phyloP scores from a whole-genome alignment of 2,329 filamentous ascomycete species.

The Calonectria fujianensis region DNA sequence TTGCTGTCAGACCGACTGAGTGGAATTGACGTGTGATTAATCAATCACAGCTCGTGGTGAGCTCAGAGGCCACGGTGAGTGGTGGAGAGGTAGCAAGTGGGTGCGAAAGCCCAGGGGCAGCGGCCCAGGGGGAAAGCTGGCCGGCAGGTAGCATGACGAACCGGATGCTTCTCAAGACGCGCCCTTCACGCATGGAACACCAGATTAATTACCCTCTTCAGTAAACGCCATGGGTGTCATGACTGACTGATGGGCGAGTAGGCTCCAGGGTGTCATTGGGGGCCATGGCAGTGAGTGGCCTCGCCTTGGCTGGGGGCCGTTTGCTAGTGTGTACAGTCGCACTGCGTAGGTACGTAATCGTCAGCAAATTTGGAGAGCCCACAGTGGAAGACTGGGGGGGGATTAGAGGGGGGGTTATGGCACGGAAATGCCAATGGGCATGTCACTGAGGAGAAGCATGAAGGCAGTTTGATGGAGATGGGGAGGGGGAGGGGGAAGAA shows the following conservation, averaged over 20 bases:
- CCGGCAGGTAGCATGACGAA: conserved; percentile 26
- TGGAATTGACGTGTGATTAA: conserved; percentile 18
- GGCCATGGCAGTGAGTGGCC: conserved; percentile 9
- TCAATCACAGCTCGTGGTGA: conserved; percentile 5
- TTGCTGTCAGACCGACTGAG: conserved; percentile 25
- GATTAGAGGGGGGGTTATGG: background rate
- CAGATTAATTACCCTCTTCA: conserved; percentile 12
- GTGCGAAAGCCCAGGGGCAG: conserved; percentile 14
- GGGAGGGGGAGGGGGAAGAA: conserved; percentile 4
- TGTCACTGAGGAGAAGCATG: conserved; percentile 20
- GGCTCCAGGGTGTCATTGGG: conserved; percentile 17
- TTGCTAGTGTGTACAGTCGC: conserved; percentile 17
- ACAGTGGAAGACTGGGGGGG: conserved; percentile 7
- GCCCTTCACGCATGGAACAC: conserved; percentile 16
- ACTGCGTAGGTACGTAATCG: conserved; percentile 11
- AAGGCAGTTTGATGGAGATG: conserved; percentile 24
- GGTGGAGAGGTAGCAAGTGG: conserved; percentile 11
- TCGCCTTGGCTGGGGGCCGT: conserved; percentile 20
- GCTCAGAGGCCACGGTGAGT: conserved; percentile 16
- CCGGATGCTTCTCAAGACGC: conserved; percentile 34
- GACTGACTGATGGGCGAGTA: background rate
- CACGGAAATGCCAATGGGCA: conserved; percentile 2
- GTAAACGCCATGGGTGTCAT: conserved; percentile 24
- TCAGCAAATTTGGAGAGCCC: conserved; percentile 28
- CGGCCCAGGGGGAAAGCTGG: background rate